Evolutionary conservation across 1,139 yeast genomes (phyloP), one percentile per base, ranked within the genome.

Genomic region (Hansenula lynferdii): DNA sequence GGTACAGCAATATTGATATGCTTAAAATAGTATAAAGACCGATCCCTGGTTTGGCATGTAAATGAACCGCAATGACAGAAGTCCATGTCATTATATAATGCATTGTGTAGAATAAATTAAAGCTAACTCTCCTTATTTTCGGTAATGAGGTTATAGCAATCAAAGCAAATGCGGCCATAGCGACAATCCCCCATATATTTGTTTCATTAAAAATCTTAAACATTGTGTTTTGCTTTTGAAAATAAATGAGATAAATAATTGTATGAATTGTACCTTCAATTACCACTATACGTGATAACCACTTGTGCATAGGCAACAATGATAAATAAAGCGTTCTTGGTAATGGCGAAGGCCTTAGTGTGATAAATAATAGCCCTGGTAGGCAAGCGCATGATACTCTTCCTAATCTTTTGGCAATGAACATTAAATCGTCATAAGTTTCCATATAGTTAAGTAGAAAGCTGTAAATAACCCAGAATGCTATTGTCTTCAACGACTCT

Each of bases 271-370:
- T 45, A 3, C 85, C 70, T 48, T 84, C 77, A 2, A 85, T 21
- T 1, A 86, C 78, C 22, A 86, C 75, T 6, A 83, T 60, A 37
- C 96, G 65, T 2, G 95, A 82, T 6, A 90, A 62, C 96, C 96
- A 89, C 57, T 86, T 87, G 62, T 90, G 97, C 32, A 87, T 66
- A 0, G 95, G 95, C 6, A 89, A 57, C 28, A 89, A 66, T 19
- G 82, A 72, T 37, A 87, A 63, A 57, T 90, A 89, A 21, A 85
- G 66, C 0, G 81, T 76, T 37, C 75, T 66, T 0, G 94, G 95
- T 28, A 85, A 60, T 15, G 95, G 86, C 9, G 85, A 76, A 0
- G 96, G 96, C 42, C 89, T 62, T 39, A 89, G 54, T 1, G 89
- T 82, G 21, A 89, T 59, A 40, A 87, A 76, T 35, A 85, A 64